These are phyloP conservation scores for Xylaria digitata DNA, from an alignment of 2,329 filamentous ascomycete species.

Conservation along the genomic window DNA sequence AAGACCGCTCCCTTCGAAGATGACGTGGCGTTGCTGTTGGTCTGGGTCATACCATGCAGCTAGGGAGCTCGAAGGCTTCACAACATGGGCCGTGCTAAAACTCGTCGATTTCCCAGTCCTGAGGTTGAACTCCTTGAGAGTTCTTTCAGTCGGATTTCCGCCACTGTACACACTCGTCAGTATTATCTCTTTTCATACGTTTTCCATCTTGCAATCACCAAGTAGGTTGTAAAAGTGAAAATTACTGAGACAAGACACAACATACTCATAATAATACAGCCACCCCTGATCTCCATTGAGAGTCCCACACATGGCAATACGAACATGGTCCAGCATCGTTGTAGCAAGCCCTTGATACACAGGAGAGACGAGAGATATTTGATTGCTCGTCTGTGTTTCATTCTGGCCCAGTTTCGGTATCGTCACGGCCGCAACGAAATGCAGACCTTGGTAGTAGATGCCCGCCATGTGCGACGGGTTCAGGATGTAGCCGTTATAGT, in stretches of 20 bases:
- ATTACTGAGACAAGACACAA: neutral
- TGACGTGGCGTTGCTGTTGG: no score
- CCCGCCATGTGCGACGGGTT: conserved; percentile 9
- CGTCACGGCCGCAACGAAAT: conserved; percentile 16
- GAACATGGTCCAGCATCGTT: neutral
- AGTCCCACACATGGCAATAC: neutral
- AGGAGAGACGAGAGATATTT: conserved; percentile 16
- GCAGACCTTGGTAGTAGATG: neutral
- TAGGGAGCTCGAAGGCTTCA: no score
- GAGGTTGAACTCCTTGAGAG: no score
- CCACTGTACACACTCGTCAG: no score
- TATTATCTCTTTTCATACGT: no score
- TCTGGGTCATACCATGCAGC: no score
- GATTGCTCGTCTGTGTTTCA: neutral
- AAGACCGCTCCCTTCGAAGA: no score
- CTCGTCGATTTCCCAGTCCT: no score
- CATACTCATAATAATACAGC: conserved; percentile 10
- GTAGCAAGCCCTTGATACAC: conserved; percentile 8
- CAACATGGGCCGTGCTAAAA: no score
- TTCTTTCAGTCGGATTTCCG: no score
- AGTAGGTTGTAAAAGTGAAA: no score
- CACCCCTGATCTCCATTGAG: conserved; percentile 4
- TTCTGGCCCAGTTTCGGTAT: neutral
- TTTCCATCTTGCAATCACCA: no score
- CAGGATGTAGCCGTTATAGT: conserved; percentile 12